A percentile compares a stretch with the other conserved stretches of the same genome.
phyloP scores from a whole-genome alignment of 352 stramenopile species.

The Phytophthora tentaculata region DNA sequence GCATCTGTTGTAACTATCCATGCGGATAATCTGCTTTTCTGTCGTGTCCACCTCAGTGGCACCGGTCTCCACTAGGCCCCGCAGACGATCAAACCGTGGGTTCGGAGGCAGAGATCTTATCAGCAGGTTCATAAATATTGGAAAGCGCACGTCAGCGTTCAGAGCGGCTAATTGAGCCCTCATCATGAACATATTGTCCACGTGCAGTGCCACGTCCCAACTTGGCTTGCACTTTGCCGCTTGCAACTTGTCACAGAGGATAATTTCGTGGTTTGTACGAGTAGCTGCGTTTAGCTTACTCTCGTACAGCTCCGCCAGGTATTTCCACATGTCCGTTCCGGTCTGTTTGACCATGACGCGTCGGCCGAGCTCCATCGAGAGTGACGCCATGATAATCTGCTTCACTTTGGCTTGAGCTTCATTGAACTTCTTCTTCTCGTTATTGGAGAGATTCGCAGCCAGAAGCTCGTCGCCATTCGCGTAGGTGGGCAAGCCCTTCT shows the following conservation, averaged over 20 bases:
- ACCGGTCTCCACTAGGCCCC: not conserved
- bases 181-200: not conserved
- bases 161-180: not conserved
- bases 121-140: not conserved
- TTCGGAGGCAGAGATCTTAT: not conserved
- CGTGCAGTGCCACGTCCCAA: not conserved
- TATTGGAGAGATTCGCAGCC: not conserved
- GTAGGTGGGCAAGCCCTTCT: not conserved
- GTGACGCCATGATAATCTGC: not conserved
- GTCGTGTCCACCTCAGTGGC: slow-evolving; percentile 6
- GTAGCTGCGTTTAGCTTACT: slow-evolving; percentile 7
- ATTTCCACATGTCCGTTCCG: slow-evolving; percentile 9
- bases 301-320: slow-evolving; percentile 4
- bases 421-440: not conserved
- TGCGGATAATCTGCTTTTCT: slow-evolving; percentile 10
- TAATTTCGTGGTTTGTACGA: slow-evolving; percentile 18
- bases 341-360: slow-evolving; percentile 9
- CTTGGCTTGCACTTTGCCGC: slow-evolving; percentile 8
- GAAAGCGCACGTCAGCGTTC: not conserved
- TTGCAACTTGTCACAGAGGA: slow-evolving; percentile 12
- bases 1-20: slow-evolving; percentile 7
- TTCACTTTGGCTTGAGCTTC: not conserved
- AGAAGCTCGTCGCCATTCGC: not conserved
- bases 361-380: not conserved
- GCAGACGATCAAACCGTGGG: not conserved